Base-by-base conservation (phyloP, 345 rosid species). In the Acer saccharum region DNA sequence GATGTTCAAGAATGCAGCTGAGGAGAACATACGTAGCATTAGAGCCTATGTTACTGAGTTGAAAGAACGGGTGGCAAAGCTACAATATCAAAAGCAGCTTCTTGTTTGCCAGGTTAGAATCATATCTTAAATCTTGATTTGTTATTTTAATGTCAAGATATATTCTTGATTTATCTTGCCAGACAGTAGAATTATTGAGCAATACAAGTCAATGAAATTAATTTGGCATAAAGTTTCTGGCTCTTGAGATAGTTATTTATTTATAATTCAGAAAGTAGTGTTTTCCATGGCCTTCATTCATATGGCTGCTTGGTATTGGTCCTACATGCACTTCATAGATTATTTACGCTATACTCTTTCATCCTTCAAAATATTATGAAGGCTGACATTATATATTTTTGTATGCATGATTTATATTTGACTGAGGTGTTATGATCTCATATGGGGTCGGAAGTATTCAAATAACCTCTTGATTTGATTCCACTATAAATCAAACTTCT, bases 61-160 rank as follows among this genome's bases (percentile, higher is more conserved):
- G 77, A 92, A 95, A 87, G 99, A 95, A 83, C 82, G 98, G 78
- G 99, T 95, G 48, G 99, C 98, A 41, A 95, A 95, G 83, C 90
- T 95, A 52, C 99, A 95, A 75, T 95, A 95, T 75, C 99, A 95
- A 84, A 95, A 95, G 83, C 98, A 93, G 87, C 99, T 95, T 79
- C 86, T 95, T 52, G 98, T 95, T 87, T 95, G 98, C 83, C 97
- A 95, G 94, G 99, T 95, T 66, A 84, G 75, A 50, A 68, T 61
- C 75, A 21, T 14, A n/a, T 23, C 57, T 52, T 17, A 4, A 48
- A 16, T 16, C 29, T 9, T 52, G 18, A 25, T 43, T 20, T 14
- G 23, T 58, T 21, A 25, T 68, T 43, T 4, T 1, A 21, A 25
- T 72, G 14, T 65, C 35, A 6, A 20, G 3, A 57, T 35, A 35